Conservation (phyloP, 148 eudicot species). For the Vaccinium myrtillus region DNA sequence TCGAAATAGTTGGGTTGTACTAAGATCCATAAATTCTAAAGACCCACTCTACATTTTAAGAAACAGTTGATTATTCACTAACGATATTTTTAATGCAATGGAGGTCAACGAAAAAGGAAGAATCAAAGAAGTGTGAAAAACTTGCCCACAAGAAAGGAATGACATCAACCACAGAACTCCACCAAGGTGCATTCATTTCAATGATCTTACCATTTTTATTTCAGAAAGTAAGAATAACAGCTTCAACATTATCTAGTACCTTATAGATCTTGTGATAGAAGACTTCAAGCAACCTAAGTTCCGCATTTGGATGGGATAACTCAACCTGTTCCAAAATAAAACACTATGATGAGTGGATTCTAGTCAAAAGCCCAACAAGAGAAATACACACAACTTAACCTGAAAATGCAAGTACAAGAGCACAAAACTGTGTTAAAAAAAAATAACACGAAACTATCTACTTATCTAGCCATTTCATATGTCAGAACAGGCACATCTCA, state of each 20-base stretch:
- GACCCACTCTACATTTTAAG: not conserved
- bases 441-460: too few species aligned
- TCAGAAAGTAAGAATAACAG: slow-evolving; percentile 7
- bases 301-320: slow-evolving; percentile 27
- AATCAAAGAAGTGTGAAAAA: not conserved
- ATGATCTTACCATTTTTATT: not conserved
- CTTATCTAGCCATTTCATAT: not conserved
- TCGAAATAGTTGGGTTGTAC: not conserved
- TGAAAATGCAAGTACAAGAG: not conserved
- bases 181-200: slow-evolving; percentile 2
- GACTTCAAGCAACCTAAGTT: slow-evolving; percentile 35
- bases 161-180: slow-evolving; percentile 4
- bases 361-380: not conserved
- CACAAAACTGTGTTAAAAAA: not conserved
- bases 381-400: not conserved
- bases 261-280: slow-evolving; percentile 37
- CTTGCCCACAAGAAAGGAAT: not conserved
- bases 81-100: not conserved
- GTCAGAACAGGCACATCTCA: not conserved
- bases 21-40: not conserved
- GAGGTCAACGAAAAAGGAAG: not conserved
- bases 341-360: not conserved
- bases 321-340: slow-evolving; percentile 26
- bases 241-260: slow-evolving; percentile 20
- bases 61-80: not conserved